Base-by-base conservation (phyloP, 108 stramenopile species). In the Pelagomonas calceolata region DNA sequence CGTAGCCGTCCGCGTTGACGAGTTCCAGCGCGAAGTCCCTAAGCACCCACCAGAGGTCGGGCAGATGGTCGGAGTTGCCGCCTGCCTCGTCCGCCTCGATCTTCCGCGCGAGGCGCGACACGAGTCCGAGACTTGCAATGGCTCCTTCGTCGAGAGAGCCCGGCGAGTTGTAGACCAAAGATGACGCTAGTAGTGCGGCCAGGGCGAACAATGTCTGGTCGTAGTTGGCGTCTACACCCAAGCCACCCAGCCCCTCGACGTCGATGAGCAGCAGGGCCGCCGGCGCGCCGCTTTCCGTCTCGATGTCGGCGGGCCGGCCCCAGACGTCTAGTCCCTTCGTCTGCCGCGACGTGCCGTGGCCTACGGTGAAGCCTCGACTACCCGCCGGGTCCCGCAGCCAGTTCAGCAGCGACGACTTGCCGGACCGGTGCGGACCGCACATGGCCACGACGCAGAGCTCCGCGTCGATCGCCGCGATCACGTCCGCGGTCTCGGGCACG, bases 11-110 rank as follows among this genome's bases (percentile, higher is more conserved):
- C 30, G 32, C 4, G 63, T 64, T 9, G 36, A 64, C 37, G 37
- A 71, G 70, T 4, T 64, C 30, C 63, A 71, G 65, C 36, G 60
- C 37, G 37, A 71, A 71, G 32, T 71, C 70, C 3, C 70, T 36
- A 0, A 71, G 36, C 4, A 71, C 32, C 70, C 70, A 71, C 18
- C 63, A 0, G 37, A 71, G 16, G 37, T 4, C 21, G 10, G 63
- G 63, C 18, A 71, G 26, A 18, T 44, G 30, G 21, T 60, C 21
- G 21, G 7, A 9, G 7, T 17, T 26, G 21, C 0, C 51, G 51
- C 3, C 21, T 17, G 51, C 26, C 7, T 26, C 51, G 18, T 26
- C 43, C 66, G 66, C 66, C 4, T 66, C 26, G 10, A 73, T 66
- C 43, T 66, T n/a, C 66, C 4, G 4, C 26, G 10, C n/a, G 26